phyloP scores from a whole-genome alignment of 192 early-diverging fungal species.

The Coemansia sp. region DNA sequence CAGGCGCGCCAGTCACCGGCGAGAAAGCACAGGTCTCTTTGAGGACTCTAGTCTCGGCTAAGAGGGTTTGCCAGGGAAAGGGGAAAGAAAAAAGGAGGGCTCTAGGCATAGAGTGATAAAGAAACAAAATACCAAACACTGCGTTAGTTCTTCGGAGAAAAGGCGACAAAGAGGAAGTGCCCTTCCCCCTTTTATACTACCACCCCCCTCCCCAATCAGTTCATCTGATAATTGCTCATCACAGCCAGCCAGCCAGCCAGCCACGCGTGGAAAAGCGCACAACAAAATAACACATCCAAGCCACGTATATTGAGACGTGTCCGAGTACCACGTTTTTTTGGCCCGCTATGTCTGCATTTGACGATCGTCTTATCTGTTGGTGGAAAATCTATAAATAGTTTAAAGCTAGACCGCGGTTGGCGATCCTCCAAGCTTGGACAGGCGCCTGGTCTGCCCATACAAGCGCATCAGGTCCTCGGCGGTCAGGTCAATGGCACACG shows the following conservation, averaged over 20 bases:
- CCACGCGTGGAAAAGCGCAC: background rate
- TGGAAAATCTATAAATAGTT: background rate
- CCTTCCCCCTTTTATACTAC: background rate
- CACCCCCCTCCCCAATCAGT: no score
- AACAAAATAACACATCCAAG: no score
- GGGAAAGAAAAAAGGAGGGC: no score
- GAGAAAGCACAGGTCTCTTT: no score
- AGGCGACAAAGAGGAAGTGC: background rate
- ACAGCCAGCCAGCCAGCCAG: background rate
- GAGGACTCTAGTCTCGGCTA: no score
- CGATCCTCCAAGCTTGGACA: slow-evolving; percentile 35
- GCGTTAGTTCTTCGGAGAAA: no score
- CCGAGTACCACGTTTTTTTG: background rate
- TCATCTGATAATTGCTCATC: background rate
- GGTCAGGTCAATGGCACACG: slow-evolving; percentile 52
- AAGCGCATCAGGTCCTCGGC: slow-evolving; percentile 51
- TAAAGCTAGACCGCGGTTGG: background rate
- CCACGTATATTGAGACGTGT: no score
- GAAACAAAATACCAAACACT: no score
- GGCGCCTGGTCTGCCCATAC: slow-evolving; percentile 37
- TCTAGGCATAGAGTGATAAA: no score
- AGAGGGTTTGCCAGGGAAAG: no score
- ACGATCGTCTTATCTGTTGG: slow-evolving; percentile 3
- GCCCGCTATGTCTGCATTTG: no score
- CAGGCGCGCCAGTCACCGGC: no score